phyloP scores from a whole-genome alignment of 106 monocot species.

The Amphibolis antarctica region DNA sequence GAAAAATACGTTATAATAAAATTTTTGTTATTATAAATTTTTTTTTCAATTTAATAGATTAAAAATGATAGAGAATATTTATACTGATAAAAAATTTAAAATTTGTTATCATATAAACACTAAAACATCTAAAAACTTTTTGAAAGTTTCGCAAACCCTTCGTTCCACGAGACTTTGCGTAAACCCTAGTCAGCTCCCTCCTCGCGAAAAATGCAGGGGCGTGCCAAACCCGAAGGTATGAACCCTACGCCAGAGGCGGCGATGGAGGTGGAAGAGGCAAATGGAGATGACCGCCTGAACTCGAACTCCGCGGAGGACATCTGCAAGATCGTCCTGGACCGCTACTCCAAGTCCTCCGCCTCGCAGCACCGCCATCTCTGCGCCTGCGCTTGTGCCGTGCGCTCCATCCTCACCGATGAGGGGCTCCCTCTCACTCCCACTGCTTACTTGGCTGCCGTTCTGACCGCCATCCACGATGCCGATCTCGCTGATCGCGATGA shows the following conservation, averaged over 20 bases:
- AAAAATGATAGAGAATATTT: too few species aligned
- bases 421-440: constrained; percentile 58
- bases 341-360: constrained; percentile 63
- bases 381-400: constrained; percentile 80
- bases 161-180: too few species aligned
- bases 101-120: too few species aligned
- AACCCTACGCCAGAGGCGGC: neutral
- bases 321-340: constrained; percentile 52
- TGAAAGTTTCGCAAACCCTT: too few species aligned
- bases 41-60: too few species aligned
- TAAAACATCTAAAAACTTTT: too few species aligned
- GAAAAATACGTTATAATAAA: too few species aligned
- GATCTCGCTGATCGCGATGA: constrained; percentile 19
- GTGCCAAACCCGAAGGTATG: neutral
- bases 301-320: constrained; percentile 27
- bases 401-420: constrained; percentile 61
- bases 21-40: too few species aligned
- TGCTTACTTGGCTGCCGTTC: constrained; percentile 66
- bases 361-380: constrained; percentile 91
- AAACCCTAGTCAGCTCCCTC: neutral
- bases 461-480: constrained; percentile 36
- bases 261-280: neutral
- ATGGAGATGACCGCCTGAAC: neutral
- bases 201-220: neutral
- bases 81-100: too few species aligned